These are phyloP conservation scores for Metschnikowia arizonensis DNA, from an alignment of 805 yeast species.

Conservation along the genomic window DNA sequence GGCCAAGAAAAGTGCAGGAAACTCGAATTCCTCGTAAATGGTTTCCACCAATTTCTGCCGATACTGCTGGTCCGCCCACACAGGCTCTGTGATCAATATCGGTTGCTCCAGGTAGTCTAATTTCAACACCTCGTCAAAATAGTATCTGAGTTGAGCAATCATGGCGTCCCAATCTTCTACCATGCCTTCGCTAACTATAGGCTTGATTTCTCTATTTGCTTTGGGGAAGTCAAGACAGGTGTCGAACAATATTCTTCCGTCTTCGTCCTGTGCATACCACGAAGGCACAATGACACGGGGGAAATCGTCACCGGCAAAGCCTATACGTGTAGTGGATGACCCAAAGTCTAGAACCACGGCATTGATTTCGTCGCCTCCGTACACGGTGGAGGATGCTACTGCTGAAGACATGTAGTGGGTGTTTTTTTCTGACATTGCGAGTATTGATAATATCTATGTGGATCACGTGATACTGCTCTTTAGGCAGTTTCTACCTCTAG, in stretches of 20 bases:
- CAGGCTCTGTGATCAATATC: slow-evolving; percentile 77
- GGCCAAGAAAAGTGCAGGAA: slow-evolving; percentile 78
- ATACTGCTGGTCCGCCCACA: slow-evolving; percentile 70
- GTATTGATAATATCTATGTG: neutral
- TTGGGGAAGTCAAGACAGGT: slow-evolving; percentile 50
- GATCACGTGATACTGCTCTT: neutral
- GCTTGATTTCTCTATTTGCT: slow-evolving; percentile 46
- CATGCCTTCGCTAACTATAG: slow-evolving; percentile 56
- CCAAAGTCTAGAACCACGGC: slow-evolving; percentile 94
- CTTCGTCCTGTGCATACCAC: slow-evolving; percentile 38
- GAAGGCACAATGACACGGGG: slow-evolving; percentile 79
- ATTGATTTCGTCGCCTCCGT: slow-evolving; percentile 71
- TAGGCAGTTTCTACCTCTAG: neutral
- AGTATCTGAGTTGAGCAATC: slow-evolving; percentile 63
- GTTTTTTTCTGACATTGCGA: slow-evolving; percentile 1
- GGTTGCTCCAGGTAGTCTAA: slow-evolving; percentile 67
- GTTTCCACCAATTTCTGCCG: slow-evolving; percentile 68
- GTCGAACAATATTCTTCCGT: slow-evolving; percentile 30
- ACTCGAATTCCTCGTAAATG: slow-evolving; percentile 61
- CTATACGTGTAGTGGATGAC: slow-evolving; percentile 74
- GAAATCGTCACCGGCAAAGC: slow-evolving; percentile 88
- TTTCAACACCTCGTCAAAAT: slow-evolving; percentile 48
- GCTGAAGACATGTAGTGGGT: slow-evolving; percentile 13
- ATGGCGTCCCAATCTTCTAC: slow-evolving; percentile 87
- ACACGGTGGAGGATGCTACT: slow-evolving; percentile 19